Conservation (phyloP, 805 yeast species). For the Yarrowia sp. region DNA sequence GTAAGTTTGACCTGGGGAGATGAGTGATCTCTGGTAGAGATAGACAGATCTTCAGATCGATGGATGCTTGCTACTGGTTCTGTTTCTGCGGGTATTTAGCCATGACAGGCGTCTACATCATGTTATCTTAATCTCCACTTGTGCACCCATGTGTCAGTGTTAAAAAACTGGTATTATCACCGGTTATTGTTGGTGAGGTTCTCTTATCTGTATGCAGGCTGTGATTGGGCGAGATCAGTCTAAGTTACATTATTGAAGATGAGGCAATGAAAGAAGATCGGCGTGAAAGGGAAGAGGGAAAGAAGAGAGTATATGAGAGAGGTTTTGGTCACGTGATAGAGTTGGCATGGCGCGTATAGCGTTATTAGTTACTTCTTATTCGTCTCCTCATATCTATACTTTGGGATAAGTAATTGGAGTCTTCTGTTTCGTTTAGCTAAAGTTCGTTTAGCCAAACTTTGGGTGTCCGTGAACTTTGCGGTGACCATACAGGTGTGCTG, state of each 20-base stretch:
- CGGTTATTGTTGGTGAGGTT: too few relatives aligned
- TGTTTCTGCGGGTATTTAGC: too few relatives aligned
- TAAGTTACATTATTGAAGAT: constrained; percentile 5
- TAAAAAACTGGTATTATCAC: too few relatives aligned
- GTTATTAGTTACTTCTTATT: background rate
- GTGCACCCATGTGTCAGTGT: too few relatives aligned
- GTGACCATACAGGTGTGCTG: background rate
- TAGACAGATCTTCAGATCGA: too few relatives aligned
- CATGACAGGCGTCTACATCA: too few relatives aligned
- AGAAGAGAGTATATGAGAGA: too few relatives aligned
- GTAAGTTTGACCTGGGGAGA: background rate
- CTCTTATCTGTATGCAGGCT: constrained; percentile 15
- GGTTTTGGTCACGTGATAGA: too few relatives aligned
- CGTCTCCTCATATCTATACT: background rate
- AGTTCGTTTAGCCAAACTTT: background rate
- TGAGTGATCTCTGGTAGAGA: too few relatives aligned
- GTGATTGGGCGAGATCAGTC: constrained; percentile 5
- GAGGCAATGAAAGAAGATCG: constrained; percentile 18
- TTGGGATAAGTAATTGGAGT: constrained; percentile 1
- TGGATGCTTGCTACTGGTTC: too few relatives aligned
- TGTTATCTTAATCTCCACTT: too few relatives aligned
- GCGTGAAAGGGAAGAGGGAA: background rate
- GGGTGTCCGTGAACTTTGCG: background rate
- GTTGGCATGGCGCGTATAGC: background rate
- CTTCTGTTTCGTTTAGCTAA: constrained; percentile 8